A percentile compares a stretch with the other conserved stretches of the same genome.
phyloP scores from a whole-genome alignment of 164 flowering plant genomes.

The Nymphaea colorata region DNA sequence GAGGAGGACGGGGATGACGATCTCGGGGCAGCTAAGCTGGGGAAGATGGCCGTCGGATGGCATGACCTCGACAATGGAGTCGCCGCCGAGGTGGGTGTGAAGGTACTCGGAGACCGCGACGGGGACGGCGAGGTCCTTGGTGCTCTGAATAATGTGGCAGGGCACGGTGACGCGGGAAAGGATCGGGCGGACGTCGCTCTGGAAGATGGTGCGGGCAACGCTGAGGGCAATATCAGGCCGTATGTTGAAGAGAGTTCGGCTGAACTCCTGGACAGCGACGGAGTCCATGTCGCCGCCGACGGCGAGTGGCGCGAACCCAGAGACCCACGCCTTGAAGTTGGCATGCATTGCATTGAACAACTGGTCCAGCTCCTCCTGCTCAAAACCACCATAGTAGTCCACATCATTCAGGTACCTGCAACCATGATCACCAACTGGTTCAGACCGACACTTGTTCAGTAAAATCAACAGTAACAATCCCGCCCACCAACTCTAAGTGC shows the following conservation, averaged over 20 bases:
- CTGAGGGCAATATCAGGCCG: constrained; percentile 43
- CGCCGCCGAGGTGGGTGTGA: constrained; percentile 25
- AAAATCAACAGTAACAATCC: too few species aligned
- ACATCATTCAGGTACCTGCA: constrained; percentile 36
- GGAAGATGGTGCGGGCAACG: constrained; percentile 28
- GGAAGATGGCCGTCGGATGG: constrained; percentile 43
- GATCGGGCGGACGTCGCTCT: constrained; percentile 21
- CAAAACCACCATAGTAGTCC: constrained; percentile 43
- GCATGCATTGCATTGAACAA: constrained; percentile 28
- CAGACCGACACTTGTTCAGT: too few species aligned
- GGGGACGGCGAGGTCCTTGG: constrained; percentile 41
- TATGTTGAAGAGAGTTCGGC: constrained; percentile 41
- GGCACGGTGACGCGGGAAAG: constrained; percentile 28
- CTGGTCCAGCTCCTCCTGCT: constrained; percentile 37
- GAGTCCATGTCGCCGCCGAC: constrained; percentile 47
- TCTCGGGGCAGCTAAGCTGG: constrained; percentile 42
- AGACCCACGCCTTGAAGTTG: constrained; percentile 38
- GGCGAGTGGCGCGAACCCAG: constrained; percentile 39
- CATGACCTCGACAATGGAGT: constrained; percentile 36
- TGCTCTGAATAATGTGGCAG: constrained; percentile 41
- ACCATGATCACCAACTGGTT: not conserved
- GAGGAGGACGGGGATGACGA: constrained; percentile 33
- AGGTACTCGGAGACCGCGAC: constrained; percentile 38
- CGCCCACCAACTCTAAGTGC: too few species aligned
- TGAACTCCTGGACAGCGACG: constrained; percentile 38